A percentile compares a stretch with the other conserved stretches of the same genome.
Evolutionary conservation across 345 rosid species (phyloP).

Genomic region (Citrus medica): DNA sequence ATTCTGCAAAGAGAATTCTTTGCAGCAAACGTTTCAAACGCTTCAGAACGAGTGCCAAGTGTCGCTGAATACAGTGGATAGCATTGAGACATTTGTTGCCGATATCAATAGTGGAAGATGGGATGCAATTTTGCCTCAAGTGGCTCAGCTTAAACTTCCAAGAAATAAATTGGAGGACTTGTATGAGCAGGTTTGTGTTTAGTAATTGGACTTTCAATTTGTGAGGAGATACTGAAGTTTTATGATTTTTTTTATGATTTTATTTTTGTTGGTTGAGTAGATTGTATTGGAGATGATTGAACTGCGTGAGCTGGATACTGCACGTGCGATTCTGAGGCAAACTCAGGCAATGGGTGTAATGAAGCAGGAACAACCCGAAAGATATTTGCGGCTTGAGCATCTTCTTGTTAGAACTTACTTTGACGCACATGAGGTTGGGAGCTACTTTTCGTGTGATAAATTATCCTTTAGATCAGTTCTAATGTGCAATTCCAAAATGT

Average conservation of each 20-base stretch:
- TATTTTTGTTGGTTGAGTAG: conserved; percentile 34
- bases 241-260: not conserved
- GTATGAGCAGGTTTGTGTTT: conserved; percentile 69
- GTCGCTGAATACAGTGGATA: conserved; percentile 87
- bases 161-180: conserved; percentile 87
- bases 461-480: not conserved
- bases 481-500: not conserved
- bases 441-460: not conserved
- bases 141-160: conserved; percentile 91
- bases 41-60: conserved; percentile 95
- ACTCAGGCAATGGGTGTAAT: conserved; percentile 99
- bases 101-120: conserved; percentile 90
- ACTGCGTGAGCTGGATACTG: conserved; percentile 90
- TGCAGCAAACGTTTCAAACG: conserved; percentile 92
- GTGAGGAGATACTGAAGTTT: not conserved
- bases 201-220: not conserved
- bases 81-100: conserved; percentile 86
- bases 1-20: conserved; percentile 94
- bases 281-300: conserved; percentile 98
- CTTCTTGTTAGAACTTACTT: conserved; percentile 92
- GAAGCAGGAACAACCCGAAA: conserved; percentile 99
- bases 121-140: conserved; percentile 93
- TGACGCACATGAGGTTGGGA: conserved; percentile 88
- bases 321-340: conserved; percentile 92
- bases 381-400: conserved; percentile 93